phyloP scores from a whole-genome alignment of 257 asterid species.

The Dorcoceras hygrometricum region DNA sequence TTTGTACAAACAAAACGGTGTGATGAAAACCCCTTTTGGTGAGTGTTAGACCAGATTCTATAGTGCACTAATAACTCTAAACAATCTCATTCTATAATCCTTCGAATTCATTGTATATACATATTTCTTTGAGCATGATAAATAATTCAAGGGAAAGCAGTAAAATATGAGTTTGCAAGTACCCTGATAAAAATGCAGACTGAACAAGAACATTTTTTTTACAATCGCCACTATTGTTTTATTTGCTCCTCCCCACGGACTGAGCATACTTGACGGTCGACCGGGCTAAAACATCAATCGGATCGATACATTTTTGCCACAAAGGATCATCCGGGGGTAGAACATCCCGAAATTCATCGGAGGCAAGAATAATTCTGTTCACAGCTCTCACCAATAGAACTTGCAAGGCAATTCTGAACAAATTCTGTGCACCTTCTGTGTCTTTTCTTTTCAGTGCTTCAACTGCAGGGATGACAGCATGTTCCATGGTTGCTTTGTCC shows the following conservation, averaged over 20 bases:
- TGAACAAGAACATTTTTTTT: conserved; percentile 7
- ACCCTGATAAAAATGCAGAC: neutral
- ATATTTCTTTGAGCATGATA: neutral
- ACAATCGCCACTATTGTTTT: neutral
- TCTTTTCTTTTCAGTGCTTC: conserved; percentile 63
- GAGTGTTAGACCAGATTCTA: no score
- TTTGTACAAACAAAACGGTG: no score
- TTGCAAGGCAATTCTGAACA: conserved; percentile 60
- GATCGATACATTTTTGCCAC: conserved; percentile 61
- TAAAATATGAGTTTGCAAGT: neutral
- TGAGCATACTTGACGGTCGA: conserved; percentile 45
- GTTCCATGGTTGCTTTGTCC: conserved; percentile 69
- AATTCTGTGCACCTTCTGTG: conserved; percentile 67
- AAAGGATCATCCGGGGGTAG: conserved; percentile 74
- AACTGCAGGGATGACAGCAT: conserved; percentile 53
- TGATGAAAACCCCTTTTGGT: no score
- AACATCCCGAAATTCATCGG: conserved; percentile 53
- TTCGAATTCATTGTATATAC: neutral
- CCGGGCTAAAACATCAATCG: conserved; percentile 61
- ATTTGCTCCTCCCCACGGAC: conserved; percentile 28
- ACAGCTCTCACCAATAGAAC: conserved; percentile 68
- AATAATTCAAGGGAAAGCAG: neutral
- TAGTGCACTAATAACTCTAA: neutral
- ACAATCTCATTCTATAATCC: neutral
- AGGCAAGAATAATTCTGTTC: conserved; percentile 59